phyloP scores from a whole-genome alignment of 805 yeast species.

The Saccharomycopsis schoenii region DNA sequence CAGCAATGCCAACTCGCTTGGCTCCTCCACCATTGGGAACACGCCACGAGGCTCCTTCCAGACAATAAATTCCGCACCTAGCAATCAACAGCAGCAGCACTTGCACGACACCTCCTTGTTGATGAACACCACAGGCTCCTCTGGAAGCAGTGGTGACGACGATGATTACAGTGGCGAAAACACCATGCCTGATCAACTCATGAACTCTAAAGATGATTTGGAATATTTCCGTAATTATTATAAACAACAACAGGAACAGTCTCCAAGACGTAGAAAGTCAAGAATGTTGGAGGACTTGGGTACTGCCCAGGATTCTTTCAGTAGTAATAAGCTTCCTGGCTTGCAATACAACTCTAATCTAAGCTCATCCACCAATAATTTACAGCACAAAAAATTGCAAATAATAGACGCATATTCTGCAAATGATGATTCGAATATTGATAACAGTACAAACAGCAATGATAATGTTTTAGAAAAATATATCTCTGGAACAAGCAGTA shows the following conservation, averaged over 20 bases:
- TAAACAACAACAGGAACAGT: constrained; percentile 18
- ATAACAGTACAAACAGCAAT: background rate
- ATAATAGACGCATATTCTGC: background rate
- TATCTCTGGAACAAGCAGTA: background rate
- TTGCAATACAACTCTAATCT: background rate
- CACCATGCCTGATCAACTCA: constrained; percentile 6
- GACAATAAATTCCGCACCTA: background rate
- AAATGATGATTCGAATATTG: constrained; percentile 1
- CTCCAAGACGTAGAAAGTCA: constrained; percentile 6
- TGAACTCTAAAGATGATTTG: constrained; percentile 18
- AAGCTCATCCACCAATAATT: background rate
- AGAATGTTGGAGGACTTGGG: background rate
- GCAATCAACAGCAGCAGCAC: background rate
- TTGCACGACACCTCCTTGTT: background rate
- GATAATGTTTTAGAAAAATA: background rate
- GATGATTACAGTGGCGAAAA: background rate
- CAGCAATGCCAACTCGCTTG: constrained; percentile 10
- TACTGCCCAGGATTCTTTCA: background rate
- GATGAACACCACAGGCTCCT: background rate
- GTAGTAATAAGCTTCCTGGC: background rate
- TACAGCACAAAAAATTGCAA: background rate
- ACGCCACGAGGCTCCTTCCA: background rate
- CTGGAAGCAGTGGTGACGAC: background rate
- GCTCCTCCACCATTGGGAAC: background rate
- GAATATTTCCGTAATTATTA: constrained; percentile 18